Evolutionary conservation across 1,284 basidiomycete species (phyloP), one percentile per base, ranked within the genome.

Genomic region (Phellinidium pouzarii): DNA sequence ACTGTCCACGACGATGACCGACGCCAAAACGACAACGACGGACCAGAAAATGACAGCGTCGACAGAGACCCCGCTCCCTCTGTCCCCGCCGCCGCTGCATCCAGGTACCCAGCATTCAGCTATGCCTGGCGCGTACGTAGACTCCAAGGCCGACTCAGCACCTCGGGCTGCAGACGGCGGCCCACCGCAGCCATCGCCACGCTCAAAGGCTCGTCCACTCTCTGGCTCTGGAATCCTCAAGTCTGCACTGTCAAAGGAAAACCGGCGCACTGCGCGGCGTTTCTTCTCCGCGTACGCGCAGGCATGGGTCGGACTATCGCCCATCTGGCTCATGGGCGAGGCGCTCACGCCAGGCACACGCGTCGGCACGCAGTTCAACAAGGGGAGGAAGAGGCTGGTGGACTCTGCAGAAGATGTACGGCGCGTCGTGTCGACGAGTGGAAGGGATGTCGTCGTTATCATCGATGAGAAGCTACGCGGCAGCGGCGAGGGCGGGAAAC

Each of bases 281-380:
- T 57, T 61, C 43, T 59, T 61, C 46, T 54, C 50, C 29, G 56
- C 54, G 37, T 59, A 56, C 42, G 57, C 58, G n/a, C 54, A 59
- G 46, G 59, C 59, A 17, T 59, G 58, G 58, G 48, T 59, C 25
- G 59, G 58, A 4, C 49, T 61, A 27, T 50, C 52, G 17, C 59
- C 58, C 7, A 25, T 60, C 9, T 60, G 58, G 59, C 56, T 61
- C 36, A 60, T 60, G 59, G 60, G 59, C n/a, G 60, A 61, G 45
- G 59, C 59, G 11, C 17, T 61, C 31, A 44, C 52, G 7, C 57
- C 59, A 11, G 55, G 56, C 12, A 44, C 48, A 31, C 59, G 59
- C 45, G 58, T 60, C 31, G 59, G 59, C 25, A 45, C 53, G 29
- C 53, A 56, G 40, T 61, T 61, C 52, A 58, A 52, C 36, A 59